Conservation (phyloP, 2,329 filamentous ascomycete genomes). For the Trichoderma atrobrunneum region DNA sequence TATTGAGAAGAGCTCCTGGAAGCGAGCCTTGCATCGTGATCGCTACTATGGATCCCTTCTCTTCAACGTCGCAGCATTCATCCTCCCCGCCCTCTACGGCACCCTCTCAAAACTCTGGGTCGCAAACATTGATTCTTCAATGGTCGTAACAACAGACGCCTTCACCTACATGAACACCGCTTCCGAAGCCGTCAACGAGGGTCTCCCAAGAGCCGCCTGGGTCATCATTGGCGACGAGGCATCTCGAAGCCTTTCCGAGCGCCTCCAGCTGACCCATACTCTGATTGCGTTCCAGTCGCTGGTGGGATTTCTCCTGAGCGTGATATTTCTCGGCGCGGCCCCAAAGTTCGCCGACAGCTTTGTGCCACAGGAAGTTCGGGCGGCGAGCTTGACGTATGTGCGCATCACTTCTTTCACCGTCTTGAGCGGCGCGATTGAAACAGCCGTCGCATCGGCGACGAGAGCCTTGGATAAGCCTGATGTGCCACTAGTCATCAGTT, state of each 20-base stretch:
- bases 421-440: conserved; percentile 60
- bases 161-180: conserved; percentile 69
- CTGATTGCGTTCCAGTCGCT: conserved; percentile 58
- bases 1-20: background rate
- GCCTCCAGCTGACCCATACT: conserved; percentile 61
- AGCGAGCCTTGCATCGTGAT: conserved; percentile 11
- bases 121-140: conserved; percentile 60
- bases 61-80: conserved; percentile 62
- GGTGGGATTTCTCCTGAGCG: conserved; percentile 57
- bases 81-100: conserved; percentile 63
- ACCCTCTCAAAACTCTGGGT: conserved; percentile 71
- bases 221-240: conserved; percentile 64
- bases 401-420: conserved; percentile 62
- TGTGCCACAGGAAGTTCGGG: conserved; percentile 58
- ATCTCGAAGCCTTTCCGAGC: conserved; percentile 47
- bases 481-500: conserved; percentile 64
- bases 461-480: conserved; percentile 67
- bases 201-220: conserved; percentile 66
- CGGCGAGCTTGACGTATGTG: conserved; percentile 60
- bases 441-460: conserved; percentile 58
- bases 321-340: conserved; percentile 56
- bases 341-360: conserved; percentile 57
- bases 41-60: conserved; percentile 55
- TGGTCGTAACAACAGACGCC: conserved; percentile 39
- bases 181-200: conserved; percentile 69